A percentile compares a stretch with the other conserved stretches of the same genome.
These are phyloP conservation scores for Thymus quinquecostatus DNA, from an alignment of 257 asterid genomes.

Conservation along the genomic window DNA sequence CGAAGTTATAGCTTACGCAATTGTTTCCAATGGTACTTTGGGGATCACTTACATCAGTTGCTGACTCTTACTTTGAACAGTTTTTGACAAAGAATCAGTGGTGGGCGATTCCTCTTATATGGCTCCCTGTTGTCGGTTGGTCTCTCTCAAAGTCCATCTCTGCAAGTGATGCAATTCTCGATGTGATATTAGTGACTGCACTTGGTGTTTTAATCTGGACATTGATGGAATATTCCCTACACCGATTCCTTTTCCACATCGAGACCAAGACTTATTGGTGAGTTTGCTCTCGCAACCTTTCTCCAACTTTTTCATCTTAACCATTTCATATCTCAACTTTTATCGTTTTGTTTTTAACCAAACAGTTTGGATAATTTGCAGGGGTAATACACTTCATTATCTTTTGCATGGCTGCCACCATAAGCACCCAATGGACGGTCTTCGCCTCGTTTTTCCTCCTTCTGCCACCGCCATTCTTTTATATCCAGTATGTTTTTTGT, in stretches of 20 bases:
- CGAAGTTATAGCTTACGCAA: constrained; percentile 1
- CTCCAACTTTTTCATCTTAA: background rate
- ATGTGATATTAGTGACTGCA: constrained; percentile 43
- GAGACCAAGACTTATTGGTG: constrained; percentile 65
- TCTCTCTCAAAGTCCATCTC: constrained; percentile 45
- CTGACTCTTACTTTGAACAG: constrained; percentile 45
- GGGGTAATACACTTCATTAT: constrained; percentile 84
- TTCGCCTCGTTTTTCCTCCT: constrained; percentile 87
- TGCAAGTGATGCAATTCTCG: constrained; percentile 52
- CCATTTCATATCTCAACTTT: background rate
- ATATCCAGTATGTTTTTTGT: constrained; percentile 53
- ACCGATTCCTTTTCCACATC: constrained; percentile 77
- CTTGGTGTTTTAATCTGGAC: constrained; percentile 73
- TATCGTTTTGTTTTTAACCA: constrained; percentile 8
- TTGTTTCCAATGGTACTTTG: background rate
- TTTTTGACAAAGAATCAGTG: constrained; percentile 71
- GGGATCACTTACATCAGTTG: background rate
- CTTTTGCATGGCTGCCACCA: constrained; percentile 91
- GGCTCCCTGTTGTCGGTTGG: constrained; percentile 84
- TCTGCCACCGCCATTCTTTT: constrained; percentile 66
- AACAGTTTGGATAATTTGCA: constrained; percentile 35
- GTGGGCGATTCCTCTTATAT: constrained; percentile 83
- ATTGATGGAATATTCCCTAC: constrained; percentile 69
- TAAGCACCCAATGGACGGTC: constrained; percentile 92
- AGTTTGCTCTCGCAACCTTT: constrained; percentile 24